phyloP scores from a whole-genome alignment of 225 moss, liverwort and hornwort genomes.

The Straminergon stramineum region DNA sequence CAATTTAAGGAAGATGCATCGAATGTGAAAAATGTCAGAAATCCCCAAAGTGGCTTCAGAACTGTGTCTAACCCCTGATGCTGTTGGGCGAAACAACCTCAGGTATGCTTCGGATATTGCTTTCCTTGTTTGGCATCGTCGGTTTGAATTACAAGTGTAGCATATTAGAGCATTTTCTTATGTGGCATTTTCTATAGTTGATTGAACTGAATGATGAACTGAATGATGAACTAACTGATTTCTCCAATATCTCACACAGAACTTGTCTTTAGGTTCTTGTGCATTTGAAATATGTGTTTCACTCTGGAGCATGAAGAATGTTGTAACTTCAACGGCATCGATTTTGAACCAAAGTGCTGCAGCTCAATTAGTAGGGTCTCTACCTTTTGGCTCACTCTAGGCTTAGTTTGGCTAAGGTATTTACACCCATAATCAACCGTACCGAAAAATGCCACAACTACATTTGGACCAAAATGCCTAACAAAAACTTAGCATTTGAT shows the following conservation, averaged over 20 bases:
- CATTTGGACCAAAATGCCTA: neutral
- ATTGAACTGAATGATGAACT: neutral
- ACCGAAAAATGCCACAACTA: neutral
- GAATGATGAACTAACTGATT: neutral
- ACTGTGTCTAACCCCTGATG: neutral
- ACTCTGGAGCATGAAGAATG: neutral
- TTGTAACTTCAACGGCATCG: neutral
- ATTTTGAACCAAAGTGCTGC: neutral
- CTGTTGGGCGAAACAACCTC: neutral
- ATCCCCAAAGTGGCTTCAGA: neutral
- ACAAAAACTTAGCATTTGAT: rapidly evolving
- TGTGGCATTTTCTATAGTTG: neutral
- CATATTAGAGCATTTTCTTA: neutral
- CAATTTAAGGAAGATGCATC: neutral
- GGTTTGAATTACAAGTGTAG: neutral
- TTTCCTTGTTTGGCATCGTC: neutral
- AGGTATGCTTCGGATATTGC: neutral
- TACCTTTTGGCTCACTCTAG: neutral
- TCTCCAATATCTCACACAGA: neutral
- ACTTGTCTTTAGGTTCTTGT: neutral
- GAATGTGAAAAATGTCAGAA: neutral
- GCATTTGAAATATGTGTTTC: no score
- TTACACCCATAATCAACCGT: neutral
- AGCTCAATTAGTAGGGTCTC: neutral
- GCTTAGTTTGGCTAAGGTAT: neutral